Evolutionary conservation across 164 flowering plant genomes (phyloP), one percentile per base, ranked within the genome.

Genomic region (Buxus sempervirens): DNA sequence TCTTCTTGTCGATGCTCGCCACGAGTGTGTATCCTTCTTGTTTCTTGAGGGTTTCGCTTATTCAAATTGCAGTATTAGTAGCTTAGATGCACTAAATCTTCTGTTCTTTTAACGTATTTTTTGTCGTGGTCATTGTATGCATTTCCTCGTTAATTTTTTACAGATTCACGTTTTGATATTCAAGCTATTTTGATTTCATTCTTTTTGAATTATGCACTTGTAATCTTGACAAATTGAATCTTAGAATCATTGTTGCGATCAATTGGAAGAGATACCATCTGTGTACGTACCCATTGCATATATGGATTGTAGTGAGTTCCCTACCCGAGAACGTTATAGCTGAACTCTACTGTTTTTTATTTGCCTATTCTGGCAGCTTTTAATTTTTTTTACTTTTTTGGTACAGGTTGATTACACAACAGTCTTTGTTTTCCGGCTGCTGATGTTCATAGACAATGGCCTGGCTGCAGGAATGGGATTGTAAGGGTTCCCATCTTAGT

Each of bases 381-480:
- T 10, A 4, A 10, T 45, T 45, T 45, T 45, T 15, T 27, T n/a
- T n/a, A n/a, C n/a, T n/a, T n/a, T 65, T 27, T 63, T 74, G 48
- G n/a, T 68, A 9, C 71, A 96, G 98, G 99, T 90, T 76, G 99
- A 96, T 79, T 96, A 96, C 70, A 85, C 96, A 4, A 75, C 92
- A 15, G 89, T 93, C 57, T 96, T 96, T 76, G 78, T 88, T 72
- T 96, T 93, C 60, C 98, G 98, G 64, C 77, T 93, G 65, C 74
- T 96, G 88, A 91, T 96, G 98, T 96, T 96, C 65, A 82, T 93
- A 60, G 98, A 93, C 74, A 91, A 91, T 80, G 96, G 95, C 10
- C 90, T 96, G 57, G 86, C 99, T 74, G 82, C 96, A 59, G 97
- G 97, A 78, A 93, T 96, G 98, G 98, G 97, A 67, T 84, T 93